Conservation (phyloP, 169 alveolate genomes). For the Plasmodium gonderi region DNA sequence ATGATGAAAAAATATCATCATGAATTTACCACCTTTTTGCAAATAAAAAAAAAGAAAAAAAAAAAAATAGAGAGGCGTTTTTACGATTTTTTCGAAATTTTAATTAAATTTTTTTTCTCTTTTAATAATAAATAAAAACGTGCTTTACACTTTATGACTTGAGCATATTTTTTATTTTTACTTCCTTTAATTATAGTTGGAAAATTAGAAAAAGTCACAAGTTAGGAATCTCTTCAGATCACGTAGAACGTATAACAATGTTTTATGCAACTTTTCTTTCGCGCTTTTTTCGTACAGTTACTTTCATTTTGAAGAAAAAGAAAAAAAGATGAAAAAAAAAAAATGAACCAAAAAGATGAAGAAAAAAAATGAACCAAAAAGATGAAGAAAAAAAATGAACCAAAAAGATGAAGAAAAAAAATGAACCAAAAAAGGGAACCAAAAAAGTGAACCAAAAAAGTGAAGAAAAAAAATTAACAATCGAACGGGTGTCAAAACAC, state of each 20-base stretch:
- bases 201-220: too few species aligned
- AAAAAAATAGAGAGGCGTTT: neutral
- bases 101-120: neutral
- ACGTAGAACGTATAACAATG: too few species aligned
- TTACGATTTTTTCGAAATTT: neutral
- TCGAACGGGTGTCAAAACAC: neutral
- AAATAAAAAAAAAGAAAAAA: neutral
- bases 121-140: neutral
- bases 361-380: neutral
- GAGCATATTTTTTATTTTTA: too few species aligned
- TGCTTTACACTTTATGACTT: neutral
- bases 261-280: neutral
- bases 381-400: neutral
- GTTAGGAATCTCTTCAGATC: too few species aligned
- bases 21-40: neutral
- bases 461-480: neutral
- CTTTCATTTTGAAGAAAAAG: neutral
- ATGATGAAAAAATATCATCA: neutral
- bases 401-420: neutral
- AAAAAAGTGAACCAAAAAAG: too few species aligned
- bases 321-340: neutral
- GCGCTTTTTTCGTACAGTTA: neutral
- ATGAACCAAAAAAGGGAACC: too few species aligned
- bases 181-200: too few species aligned
- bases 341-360: too few species aligned